These are phyloP conservation scores for Chrysosporium queenslandicum DNA, from an alignment of 2,329 filamentous ascomycete species.

Conservation along the genomic window DNA sequence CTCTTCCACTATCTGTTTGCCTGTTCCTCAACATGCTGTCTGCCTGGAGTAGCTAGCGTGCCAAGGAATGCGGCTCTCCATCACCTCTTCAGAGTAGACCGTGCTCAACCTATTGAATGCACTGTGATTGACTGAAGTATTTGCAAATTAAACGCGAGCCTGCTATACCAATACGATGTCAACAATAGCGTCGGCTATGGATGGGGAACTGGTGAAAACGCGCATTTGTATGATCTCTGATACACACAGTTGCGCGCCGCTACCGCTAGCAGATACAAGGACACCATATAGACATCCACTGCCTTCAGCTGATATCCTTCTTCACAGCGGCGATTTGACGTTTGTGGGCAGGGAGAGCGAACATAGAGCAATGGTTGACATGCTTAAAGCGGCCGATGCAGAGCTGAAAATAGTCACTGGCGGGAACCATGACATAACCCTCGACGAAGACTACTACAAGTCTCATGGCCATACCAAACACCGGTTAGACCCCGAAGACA, in stretches of 20 bases:
- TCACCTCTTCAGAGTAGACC: too few species aligned
- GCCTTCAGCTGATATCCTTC: conserved; percentile 41
- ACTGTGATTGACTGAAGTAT: too few species aligned
- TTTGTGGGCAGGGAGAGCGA: conserved; percentile 35
- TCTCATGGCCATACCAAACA: conserved; percentile 19
- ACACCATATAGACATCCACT: conserved; percentile 36
- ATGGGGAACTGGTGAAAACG: conserved; percentile 25
- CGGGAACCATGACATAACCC: conserved; percentile 46
- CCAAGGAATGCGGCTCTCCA: not conserved
- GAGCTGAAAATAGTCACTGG: conserved; percentile 47
- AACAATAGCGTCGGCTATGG: not conserved
- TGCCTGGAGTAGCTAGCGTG: not conserved
- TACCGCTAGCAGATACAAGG: conserved; percentile 17
- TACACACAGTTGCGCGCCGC: conserved; percentile 26
- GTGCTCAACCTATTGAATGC: too few species aligned
- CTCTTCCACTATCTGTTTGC: too few species aligned
- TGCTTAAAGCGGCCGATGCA: conserved; percentile 38
- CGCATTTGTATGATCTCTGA: conserved; percentile 37
- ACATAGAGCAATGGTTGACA: conserved; percentile 33
- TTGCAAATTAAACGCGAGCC: not conserved
- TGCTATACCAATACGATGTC: not conserved
- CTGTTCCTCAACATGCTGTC: too few species aligned
- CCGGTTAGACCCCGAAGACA: conserved; percentile 20
- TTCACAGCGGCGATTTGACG: conserved; percentile 48
- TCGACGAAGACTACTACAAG: conserved; percentile 39